Evolutionary conservation across 371 early-diverging fungal species (phyloP), one percentile per base, ranked within the genome.

Genomic region (Phascolomyces articulosus): DNA sequence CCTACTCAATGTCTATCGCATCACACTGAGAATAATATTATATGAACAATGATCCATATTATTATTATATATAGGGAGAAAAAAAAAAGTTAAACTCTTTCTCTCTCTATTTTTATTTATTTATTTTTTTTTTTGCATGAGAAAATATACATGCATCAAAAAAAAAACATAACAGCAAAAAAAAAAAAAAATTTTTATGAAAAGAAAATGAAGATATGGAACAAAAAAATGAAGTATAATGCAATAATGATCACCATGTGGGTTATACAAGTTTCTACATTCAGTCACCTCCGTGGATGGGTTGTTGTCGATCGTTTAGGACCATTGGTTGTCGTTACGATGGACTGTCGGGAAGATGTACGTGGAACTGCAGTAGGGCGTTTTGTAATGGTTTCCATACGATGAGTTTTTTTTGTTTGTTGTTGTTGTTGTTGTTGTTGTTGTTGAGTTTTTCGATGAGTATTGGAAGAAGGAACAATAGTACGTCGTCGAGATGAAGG

Each of bases 281-380:
- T 23, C 11, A 41, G 41, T 58, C 58, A 58, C 24, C 58, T 38
- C 23, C 58, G 58, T 26, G n/a, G 41, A 23, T 26, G 40, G 16
- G 16, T 2, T 13, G 16, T 2, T 13, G 51, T 51, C 21, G 51
- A 20, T 24, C 51, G 51, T 24, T 23, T 11, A 10, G 51, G n/a
- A n/a, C n/a, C n/a, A n/a, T n/a, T 51, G 6, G 26, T 24, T 47
- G 16, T 13, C 16, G 47, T 34, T 44, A 4, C 15, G 8, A 16
- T 44, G 16, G 44, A 44, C 16, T 58, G 34, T 26, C 40, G 58
- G 58, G 38, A 58, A 20, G 58, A 20, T 34, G 58, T 38, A 24
- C 40, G 58, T 28, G 58, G 58, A 41, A 58, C 58, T 58, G 58
- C 58, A 58, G 58, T 40, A 40, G 58, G 58, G 58, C 58, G 58